A percentile compares a stretch with the other conserved stretches of the same genome.
Conservation (phyloP, 441 rosid genomes). For the Melastoma candidum region DNA sequence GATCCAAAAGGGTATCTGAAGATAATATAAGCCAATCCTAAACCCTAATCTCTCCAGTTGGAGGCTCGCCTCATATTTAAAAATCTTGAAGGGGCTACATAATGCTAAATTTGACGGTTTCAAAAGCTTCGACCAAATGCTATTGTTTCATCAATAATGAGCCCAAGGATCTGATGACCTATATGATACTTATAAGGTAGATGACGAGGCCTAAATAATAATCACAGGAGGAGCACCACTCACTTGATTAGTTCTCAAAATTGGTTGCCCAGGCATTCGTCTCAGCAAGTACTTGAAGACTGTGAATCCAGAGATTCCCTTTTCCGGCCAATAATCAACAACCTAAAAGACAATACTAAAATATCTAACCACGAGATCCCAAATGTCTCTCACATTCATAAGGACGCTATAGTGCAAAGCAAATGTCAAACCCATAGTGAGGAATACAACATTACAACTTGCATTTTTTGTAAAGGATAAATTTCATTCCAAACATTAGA, state of each 20-base stretch:
- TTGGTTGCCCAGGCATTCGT: conserved; percentile 24
- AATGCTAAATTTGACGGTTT: too few species aligned
- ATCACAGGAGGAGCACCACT: conserved; percentile 5
- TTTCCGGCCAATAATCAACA: conserved; percentile 22
- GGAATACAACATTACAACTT: neutral
- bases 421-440: neutral
- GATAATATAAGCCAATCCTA: too few species aligned
- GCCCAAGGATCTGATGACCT: too few species aligned
- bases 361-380: neutral
- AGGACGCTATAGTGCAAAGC: neutral
- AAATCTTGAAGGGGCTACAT: too few species aligned
- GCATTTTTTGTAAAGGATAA: too few species aligned
- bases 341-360: conserved; percentile 20
- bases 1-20: too few species aligned
- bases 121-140: too few species aligned
- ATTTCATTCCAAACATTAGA: too few species aligned
- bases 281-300: conserved; percentile 30
- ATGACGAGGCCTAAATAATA: neutral
- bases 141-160: too few species aligned
- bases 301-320: conserved; percentile 25
- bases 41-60: too few species aligned
- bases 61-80: too few species aligned
- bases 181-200: too few species aligned
- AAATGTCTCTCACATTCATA: neutral
- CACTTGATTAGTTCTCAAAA: conserved; percentile 27